A percentile compares a stretch with the other conserved stretches of the same genome.
Conservation (phyloP, 1,284 basidiomycete genomes). For the Pholiota adiposa region DNA sequence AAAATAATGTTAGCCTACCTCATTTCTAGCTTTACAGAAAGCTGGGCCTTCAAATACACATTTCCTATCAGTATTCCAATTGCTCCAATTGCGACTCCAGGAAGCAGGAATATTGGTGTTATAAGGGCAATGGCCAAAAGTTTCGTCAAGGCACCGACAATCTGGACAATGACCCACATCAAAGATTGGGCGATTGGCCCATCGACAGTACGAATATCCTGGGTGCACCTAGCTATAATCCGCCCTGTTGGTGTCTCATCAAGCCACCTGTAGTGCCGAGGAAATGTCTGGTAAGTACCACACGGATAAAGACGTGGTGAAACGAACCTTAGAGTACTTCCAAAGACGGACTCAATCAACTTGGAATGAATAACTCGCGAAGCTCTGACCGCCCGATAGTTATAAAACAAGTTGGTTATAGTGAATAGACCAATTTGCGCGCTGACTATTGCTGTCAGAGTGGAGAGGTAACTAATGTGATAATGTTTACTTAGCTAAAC, state of each 20-base stretch:
- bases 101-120: conserved; percentile 37
- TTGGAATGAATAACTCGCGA: conserved; percentile 20
- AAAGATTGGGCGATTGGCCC: background rate
- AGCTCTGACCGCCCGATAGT: conserved; percentile 11
- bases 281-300: conserved; percentile 45
- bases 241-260: conserved; percentile 57
- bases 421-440: background rate
- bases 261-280: conserved; percentile 43
- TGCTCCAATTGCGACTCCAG: conserved; percentile 32
- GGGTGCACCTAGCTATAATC: conserved; percentile 56
- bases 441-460: background rate
- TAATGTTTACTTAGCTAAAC: conserved; percentile 10
- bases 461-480: conserved; percentile 6
- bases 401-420: conserved; percentile 15
- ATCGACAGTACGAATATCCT: conserved; percentile 43
- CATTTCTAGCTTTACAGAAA: conserved; percentile 74
- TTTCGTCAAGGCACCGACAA: background rate
- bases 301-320: background rate
- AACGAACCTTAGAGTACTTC: conserved; percentile 45
- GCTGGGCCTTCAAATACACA: conserved; percentile 51
- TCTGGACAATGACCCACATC: background rate
- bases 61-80: conserved; percentile 35
- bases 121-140: conserved; percentile 29
- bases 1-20: conserved; percentile 22
- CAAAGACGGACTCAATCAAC: conserved; percentile 35